Percentiles rank a stretch among this genome's conserved stretches.
phyloP scores from a whole-genome alignment of 2,329 filamentous ascomycete species.

The Nigrospora osmanthi region DNA sequence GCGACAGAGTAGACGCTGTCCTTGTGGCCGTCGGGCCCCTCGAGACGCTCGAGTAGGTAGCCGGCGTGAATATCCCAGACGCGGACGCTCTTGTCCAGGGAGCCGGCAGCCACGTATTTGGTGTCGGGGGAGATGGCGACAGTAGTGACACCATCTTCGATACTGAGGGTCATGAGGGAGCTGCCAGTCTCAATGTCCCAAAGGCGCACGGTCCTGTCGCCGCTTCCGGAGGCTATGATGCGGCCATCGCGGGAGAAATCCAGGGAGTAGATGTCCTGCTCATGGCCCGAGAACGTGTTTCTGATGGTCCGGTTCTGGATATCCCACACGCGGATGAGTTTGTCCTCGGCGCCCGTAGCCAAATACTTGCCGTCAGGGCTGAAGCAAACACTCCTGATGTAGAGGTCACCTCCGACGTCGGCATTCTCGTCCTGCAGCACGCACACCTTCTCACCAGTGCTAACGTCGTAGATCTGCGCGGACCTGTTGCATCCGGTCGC shows the following conservation, averaged over 20 bases:
- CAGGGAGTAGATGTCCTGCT: constrained; percentile 96
- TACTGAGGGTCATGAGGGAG: constrained; percentile 77
- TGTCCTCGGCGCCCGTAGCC: constrained; percentile 94
- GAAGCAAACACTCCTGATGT: constrained; percentile 97
- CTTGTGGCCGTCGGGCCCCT: constrained; percentile 90
- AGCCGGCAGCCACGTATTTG: constrained; percentile 88
- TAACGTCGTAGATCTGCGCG: constrained; percentile 98
- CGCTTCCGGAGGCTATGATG: constrained; percentile 91
- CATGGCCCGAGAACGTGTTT: constrained; percentile 90
- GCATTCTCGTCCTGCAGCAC: constrained; percentile 84
- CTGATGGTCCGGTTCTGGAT: constrained; percentile 77
- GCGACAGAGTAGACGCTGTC: constrained; percentile 96
- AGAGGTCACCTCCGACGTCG: constrained; percentile 84
- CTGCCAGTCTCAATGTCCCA: constrained; percentile 89
- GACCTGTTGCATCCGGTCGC: constrained; percentile 96
- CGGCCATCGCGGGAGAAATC: constrained; percentile 92
- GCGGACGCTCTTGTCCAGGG: constrained; percentile 92
- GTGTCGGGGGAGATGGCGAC: constrained; percentile 96
- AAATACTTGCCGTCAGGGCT: constrained; percentile 92
- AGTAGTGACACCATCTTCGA: constrained; percentile 95
- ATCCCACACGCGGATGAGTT: constrained; percentile 96
- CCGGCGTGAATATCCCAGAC: constrained; percentile 91
- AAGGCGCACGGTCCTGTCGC: constrained; percentile 86
- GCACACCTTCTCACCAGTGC: constrained; percentile 78
- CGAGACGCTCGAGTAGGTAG: constrained; percentile 81